phyloP scores from a whole-genome alignment of 2,329 filamentous ascomycete genomes.

The Neoascochyta sp. region DNA sequence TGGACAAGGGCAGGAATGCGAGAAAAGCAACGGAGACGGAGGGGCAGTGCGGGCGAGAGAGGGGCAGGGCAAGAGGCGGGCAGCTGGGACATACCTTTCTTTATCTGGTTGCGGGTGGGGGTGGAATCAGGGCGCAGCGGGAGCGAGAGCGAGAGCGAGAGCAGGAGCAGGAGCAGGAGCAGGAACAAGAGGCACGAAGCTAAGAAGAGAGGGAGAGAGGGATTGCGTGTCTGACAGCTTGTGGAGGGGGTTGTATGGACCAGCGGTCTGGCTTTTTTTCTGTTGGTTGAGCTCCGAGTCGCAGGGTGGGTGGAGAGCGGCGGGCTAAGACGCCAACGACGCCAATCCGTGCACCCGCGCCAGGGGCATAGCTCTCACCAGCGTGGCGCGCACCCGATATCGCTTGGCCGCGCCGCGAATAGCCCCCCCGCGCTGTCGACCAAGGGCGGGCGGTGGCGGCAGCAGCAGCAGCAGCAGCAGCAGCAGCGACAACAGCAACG shows the following conservation, averaged over 20 bases:
- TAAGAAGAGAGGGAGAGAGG: slow-evolving; percentile 12
- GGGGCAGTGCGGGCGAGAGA: slow-evolving; percentile 18
- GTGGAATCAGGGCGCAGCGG: slow-evolving; percentile 4
- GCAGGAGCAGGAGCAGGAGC: too few species aligned
- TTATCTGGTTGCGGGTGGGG: slow-evolving; percentile 19
- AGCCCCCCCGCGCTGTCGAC: too few species aligned
- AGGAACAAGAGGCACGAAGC: neutral
- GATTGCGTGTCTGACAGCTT: slow-evolving; percentile 19
- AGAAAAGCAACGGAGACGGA: slow-evolving; percentile 19
- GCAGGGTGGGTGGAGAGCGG: slow-evolving; percentile 17
- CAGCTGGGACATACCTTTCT: slow-evolving; percentile 36
- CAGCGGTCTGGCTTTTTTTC: slow-evolving; percentile 39
- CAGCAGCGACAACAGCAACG: too few species aligned
- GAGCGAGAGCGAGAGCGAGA: too few species aligned
- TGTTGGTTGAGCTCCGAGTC: slow-evolving; percentile 28
- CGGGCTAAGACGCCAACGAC: slow-evolving; percentile 15
- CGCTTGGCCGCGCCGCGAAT: too few species aligned
- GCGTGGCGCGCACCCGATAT: too few species aligned
- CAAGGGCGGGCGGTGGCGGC: too few species aligned
- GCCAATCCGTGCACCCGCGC: too few species aligned
- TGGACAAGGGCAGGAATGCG: slow-evolving; percentile 12
- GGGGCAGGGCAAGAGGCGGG: slow-evolving; percentile 6
- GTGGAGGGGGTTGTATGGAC: slow-evolving; percentile 17
- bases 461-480: too few species aligned
- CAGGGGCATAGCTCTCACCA: too few species aligned